Percentiles rank a stretch among this genome's conserved stretches.
Conservation (phyloP, 164 flowering plant species). For the Saururus chinensis region DNA sequence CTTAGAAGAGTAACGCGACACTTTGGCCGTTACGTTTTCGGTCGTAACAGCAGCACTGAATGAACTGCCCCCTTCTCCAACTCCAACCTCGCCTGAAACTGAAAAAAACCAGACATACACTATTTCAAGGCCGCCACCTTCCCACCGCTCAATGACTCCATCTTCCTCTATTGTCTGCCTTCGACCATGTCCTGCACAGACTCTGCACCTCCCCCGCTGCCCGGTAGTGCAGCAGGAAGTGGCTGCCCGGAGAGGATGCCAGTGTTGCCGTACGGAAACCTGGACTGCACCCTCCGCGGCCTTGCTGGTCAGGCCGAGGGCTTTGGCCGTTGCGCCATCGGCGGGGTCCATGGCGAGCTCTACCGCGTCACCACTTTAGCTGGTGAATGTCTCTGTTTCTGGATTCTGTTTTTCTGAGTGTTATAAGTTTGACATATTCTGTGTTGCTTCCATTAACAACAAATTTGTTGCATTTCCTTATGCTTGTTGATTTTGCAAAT, state of each 20-base stretch:
- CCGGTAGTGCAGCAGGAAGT: not conserved
- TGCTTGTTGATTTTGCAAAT: no score
- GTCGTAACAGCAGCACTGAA: not conserved
- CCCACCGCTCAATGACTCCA: not conserved
- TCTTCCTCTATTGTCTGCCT: not conserved
- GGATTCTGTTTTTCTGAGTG: not conserved
- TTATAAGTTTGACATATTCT: not conserved
- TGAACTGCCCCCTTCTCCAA: not conserved
- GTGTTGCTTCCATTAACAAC: no score
- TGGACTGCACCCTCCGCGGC: slow-evolving; percentile 50
- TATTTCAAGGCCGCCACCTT: not conserved
- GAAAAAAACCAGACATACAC: no score
- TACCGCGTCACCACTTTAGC: slow-evolving; percentile 54
- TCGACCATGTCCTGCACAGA: not conserved
- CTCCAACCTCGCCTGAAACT: no score
- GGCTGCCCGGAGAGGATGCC: slow-evolving; percentile 7
- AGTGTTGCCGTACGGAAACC: slow-evolving; percentile 38
- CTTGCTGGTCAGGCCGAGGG: slow-evolving; percentile 81
- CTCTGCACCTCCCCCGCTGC: not conserved
- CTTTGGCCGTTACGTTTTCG: not conserved
- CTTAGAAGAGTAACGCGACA: not conserved
- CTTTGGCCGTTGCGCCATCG: slow-evolving; percentile 66
- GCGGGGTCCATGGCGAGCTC: slow-evolving; percentile 66
- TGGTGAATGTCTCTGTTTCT: slow-evolving; percentile 22
- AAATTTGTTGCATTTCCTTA: no score